Conservation (phyloP, 164 flowering plant species). For the Euptelea pleiosperma region DNA sequence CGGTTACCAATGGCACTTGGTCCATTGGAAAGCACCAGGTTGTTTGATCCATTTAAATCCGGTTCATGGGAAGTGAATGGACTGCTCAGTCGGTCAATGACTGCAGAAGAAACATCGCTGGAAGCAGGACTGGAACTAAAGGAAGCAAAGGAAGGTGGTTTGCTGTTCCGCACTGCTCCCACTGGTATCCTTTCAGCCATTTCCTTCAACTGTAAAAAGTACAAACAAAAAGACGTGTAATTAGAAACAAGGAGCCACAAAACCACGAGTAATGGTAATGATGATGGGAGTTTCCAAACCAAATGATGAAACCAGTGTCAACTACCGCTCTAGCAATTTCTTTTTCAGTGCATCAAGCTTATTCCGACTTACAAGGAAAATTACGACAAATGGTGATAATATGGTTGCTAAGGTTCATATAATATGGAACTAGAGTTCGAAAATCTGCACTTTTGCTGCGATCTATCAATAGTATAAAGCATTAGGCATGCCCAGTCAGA, state of each 20-base stretch:
- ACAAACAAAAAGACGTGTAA: constrained; percentile 3
- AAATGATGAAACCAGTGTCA: not conserved
- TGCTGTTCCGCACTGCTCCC: constrained; percentile 60
- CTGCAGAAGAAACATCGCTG: constrained; percentile 38
- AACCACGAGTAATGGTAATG: not conserved
- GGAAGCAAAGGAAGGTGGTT: constrained; percentile 49
- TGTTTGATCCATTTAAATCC: constrained; percentile 49
- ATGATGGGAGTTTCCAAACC: not conserved
- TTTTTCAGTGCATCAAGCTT: too few relatives aligned
- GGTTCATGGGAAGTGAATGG: constrained; percentile 38
- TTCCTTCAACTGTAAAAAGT: constrained; percentile 64
- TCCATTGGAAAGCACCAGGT: constrained; percentile 53
- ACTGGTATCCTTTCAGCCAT: constrained; percentile 95
- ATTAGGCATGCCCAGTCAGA: too few relatives aligned
- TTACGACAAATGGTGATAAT: too few relatives aligned
- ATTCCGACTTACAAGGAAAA: too few relatives aligned
- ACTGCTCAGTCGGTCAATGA: constrained; percentile 45
- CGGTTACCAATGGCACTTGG: constrained; percentile 39
- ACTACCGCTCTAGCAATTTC: not conserved
- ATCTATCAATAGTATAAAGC: too few relatives aligned
- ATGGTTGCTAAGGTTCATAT: too few relatives aligned
- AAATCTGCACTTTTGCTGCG: too few relatives aligned
- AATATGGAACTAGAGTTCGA: too few relatives aligned
- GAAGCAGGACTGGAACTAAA: constrained; percentile 44
- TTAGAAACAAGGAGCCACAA: not conserved